phyloP scores from a whole-genome alignment of 2,329 filamentous ascomycete genomes.

The Tolypocladium album region DNA sequence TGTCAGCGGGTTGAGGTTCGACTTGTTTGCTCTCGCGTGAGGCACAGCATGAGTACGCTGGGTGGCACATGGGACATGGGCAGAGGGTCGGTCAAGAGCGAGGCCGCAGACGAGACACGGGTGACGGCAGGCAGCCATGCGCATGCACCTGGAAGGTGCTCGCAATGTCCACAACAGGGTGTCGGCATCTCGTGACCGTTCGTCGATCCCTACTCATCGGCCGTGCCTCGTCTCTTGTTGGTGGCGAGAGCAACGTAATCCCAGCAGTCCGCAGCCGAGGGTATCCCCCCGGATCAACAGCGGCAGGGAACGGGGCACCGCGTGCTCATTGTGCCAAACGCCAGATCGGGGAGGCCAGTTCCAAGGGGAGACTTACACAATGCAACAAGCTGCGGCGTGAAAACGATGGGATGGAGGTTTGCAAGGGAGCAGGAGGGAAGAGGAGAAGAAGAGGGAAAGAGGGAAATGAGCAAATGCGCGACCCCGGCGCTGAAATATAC shows the following conservation, averaged over 20 bases:
- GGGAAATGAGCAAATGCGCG: neutral
- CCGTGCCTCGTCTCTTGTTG: neutral
- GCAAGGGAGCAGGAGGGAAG: neutral
- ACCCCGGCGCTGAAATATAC: slow-evolving; percentile 2
- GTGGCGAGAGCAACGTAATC: neutral
- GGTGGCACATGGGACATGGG: neutral
- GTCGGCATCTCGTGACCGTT: neutral
- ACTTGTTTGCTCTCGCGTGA: neutral
- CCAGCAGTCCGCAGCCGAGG: neutral
- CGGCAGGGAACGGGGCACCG: neutral
- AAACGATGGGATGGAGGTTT: neutral
- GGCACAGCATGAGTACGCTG: no score
- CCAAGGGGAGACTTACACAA: neutral
- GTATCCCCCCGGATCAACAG: no score
- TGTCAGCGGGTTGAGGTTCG: neutral
- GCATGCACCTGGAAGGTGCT: neutral
- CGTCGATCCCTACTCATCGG: neutral
- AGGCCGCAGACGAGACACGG: neutral
- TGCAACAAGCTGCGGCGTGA: neutral
- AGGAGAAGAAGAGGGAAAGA: neutral
- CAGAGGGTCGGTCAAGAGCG: no score
- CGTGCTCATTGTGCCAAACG: neutral
- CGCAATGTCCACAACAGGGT: neutral
- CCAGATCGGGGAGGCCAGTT: neutral
- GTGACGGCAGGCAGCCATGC: neutral